Percentiles rank a stretch among this genome's conserved stretches.
Conservation (phyloP, 208 protist genomes). For the Leishmania major region DNA sequence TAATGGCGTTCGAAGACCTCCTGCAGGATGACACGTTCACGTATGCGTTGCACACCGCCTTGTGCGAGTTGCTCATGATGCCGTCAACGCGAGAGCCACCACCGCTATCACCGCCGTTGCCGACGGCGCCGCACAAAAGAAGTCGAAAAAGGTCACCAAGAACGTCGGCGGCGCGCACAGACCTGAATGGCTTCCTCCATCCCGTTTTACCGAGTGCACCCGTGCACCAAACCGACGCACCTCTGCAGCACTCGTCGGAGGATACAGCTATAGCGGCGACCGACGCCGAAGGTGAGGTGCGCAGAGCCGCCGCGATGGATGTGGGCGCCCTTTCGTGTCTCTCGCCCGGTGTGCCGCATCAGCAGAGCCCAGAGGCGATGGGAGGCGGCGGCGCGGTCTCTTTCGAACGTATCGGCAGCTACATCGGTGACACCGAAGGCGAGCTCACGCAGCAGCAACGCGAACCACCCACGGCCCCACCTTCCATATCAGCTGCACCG, state of each 20-base stretch:
- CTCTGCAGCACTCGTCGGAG: neutral
- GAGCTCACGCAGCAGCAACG: neutral
- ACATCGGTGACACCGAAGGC: neutral
- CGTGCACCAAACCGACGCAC: neutral
- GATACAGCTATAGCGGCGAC: neutral
- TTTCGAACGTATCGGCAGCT: no score
- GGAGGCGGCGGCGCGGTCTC: neutral
- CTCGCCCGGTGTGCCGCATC: neutral
- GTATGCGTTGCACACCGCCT: constrained; percentile 20
- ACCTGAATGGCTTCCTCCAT: neutral
- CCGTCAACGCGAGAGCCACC: constrained; percentile 20
- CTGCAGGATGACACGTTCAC: constrained; percentile 26
- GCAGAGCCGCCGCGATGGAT: neutral
- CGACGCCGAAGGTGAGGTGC: neutral
- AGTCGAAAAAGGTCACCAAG: neutral
- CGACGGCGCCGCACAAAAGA: neutral
- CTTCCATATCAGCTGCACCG: neutral
- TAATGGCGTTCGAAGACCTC: constrained; percentile 29
- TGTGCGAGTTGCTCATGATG: constrained; percentile 30
- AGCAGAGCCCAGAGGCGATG: neutral
- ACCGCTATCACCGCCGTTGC: neutral
- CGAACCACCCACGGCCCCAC: neutral
- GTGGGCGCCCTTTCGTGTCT: neutral
- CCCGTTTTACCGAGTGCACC: no score
- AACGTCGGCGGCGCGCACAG: neutral